Percentiles rank a stretch among this genome's conserved stretches.
phyloP scores from a whole-genome alignment of 2,329 filamentous ascomycete genomes.

The Fusarium proliferatum region DNA sequence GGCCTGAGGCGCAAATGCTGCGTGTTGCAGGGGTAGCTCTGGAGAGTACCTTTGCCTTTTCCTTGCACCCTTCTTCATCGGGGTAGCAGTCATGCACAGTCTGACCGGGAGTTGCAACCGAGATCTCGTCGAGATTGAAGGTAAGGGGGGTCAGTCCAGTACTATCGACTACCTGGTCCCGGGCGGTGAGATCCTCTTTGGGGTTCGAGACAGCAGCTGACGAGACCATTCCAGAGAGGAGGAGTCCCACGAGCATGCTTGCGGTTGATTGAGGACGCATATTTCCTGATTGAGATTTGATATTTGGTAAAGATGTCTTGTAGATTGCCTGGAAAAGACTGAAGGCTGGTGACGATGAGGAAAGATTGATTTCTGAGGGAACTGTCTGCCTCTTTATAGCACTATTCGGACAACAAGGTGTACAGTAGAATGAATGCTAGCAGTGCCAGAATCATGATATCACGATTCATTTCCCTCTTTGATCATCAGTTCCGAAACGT shows the following conservation, averaged over 20 bases:
- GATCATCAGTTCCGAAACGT: no score
- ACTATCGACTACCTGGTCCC: not conserved
- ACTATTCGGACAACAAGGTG: not conserved
- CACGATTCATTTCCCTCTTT: not conserved
- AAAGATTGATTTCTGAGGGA: not conserved
- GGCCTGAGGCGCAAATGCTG: not conserved
- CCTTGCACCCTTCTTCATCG: not conserved
- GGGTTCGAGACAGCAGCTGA: not conserved
- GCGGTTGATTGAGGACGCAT: not conserved
- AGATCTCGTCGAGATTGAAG: not conserved
- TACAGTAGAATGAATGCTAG: not conserved
- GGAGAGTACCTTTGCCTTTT: not conserved
- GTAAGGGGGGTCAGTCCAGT: not conserved
- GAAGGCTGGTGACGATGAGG: not conserved
- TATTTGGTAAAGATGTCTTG: not conserved
- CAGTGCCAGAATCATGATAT: not conserved
- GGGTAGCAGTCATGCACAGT: not conserved
- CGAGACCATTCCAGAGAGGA: not conserved
- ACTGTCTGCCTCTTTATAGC: not conserved
- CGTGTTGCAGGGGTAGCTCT: not conserved
- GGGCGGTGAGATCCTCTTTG: not conserved
- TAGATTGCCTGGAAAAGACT: not conserved
- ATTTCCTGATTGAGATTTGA: no score
- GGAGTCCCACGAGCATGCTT: not conserved
- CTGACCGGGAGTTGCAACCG: not conserved